Base-by-base conservation (phyloP, 169 alveolate genomes). In the Eimeria acervulina region DNA sequence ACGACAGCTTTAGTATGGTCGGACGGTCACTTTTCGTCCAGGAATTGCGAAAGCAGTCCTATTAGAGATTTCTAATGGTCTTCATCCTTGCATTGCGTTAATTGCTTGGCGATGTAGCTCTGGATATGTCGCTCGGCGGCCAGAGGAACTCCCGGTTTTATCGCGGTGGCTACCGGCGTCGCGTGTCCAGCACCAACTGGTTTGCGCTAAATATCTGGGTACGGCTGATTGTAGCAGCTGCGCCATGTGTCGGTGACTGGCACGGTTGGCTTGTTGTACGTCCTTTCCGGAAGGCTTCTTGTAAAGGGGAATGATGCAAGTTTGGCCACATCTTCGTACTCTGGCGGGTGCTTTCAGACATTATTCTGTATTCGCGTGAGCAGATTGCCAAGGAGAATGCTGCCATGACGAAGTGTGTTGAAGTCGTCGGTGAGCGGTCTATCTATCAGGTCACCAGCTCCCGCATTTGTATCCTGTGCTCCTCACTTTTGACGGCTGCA, bases 131-230 rank as follows among this genome's bases (percentile, higher is more conserved):
- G 98, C 99, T 3, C 97, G 99, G 94, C 96, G 99, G 52, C 98
- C 99, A 80, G 99, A 99, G 84, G 99, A 99, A 96, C 96, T 99
- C n/a, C 99, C 99, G 31, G 99, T 99, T 15, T 97, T 99, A 23
- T 90, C 98, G 38, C 98, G 99, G 88, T 99, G 99, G 99, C 97
- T 99, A 91, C 98, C 98, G 55, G 96, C 95, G 74, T 97, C 97
- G 38, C 96, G 88, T 61, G 98, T 98, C 12, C 96, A 95, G 52
- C 96, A 96, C 42, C 87, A 76, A 55, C 72, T 97, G 80, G 74
- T 89, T 76, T 97, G 95, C 52, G 99, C 99, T 1, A 97, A 98
- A 87, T 99, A 97, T 95, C 97, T 99, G 74, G 95, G 95, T 92
- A 44, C 80, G 92, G 66, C 81, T 6, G 23, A 47, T 28, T 47